Evolutionary conservation across 805 yeast species (phyloP), one percentile per base, ranked within the genome.

Genomic region (Lipomyces yamadae): DNA sequence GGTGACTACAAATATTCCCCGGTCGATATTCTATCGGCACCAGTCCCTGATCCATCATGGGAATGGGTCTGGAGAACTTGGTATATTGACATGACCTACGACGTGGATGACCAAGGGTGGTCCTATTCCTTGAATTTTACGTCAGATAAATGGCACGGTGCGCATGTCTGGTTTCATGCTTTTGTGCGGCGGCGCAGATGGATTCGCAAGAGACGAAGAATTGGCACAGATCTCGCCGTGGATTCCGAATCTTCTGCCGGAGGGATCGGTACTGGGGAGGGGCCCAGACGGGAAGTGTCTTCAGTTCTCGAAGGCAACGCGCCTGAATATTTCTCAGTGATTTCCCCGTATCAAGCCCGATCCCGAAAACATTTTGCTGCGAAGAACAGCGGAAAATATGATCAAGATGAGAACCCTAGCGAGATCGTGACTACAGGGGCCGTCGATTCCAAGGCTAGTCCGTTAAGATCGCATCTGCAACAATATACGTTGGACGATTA

Each of bases 91-190:
- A 88, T 91, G 94, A 74, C 78, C 3, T 77, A 78, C 53, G 92
- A 89, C 73, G 89, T 86, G 29, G 96, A 90, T 75, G 93, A 89
- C 72, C 90, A 88, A 73, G 96, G 96, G n/a, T 90, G 96, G 96
- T 75, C 82, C 39, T 91, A 90, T 73, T 81, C 89, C 65, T 79
- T 84, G 77, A 71, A 81, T 32, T 84, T 87, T 67, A 75, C 78
- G 8, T 78, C 84, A 29, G 72, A 71, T 33, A 74, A 76, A 57
- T 90, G 96, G 96, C 85, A 86, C 72, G 91, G 90, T 2, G 67
- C 74, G 35, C 85, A 83, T 72, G 80, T 82, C 58, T 80, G 81
- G 69, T 78, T 84, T 67, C 88, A 89, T 1, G 83, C 87, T 66
- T 83, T 85, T 74, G 90, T 88, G 1, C 77, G 96, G 62, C 81